Conservation (phyloP, 352 stramenopile species). For the Phytophthora hibernalis region DNA sequence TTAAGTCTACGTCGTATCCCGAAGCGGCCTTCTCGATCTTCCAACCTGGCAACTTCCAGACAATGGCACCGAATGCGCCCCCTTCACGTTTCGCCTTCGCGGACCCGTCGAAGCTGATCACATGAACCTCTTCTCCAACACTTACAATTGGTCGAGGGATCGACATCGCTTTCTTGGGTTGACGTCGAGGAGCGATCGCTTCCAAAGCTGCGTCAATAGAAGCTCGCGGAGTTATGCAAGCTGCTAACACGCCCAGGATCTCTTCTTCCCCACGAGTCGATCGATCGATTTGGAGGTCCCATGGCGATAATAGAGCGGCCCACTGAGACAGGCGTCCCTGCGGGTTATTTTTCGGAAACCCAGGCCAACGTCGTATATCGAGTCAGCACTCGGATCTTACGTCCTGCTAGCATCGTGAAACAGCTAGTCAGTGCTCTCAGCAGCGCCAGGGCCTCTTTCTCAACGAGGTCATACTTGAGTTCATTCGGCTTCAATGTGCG, state of each 20-base stretch:
- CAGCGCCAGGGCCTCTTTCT: no score
- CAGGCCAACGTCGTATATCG: slow-evolving; percentile 7
- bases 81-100: slow-evolving; percentile 2
- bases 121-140: not conserved
- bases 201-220: not conserved
- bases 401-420: slow-evolving; percentile 14
- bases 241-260: not conserved
- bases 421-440: slow-evolving; percentile 7
- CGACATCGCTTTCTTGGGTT: not conserved
- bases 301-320: not conserved
- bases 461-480: slow-evolving; percentile 13
- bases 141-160: not conserved
- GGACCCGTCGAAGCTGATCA: slow-evolving; percentile 17
- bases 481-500: slow-evolving; percentile 26
- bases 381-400: slow-evolving; percentile 5
- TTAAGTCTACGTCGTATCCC: slow-evolving; percentile 1
- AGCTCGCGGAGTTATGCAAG: not conserved
- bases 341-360: slow-evolving; percentile 1
- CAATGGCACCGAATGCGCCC: slow-evolving; percentile 3
- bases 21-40: not conserved
- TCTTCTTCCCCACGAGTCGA: not conserved
- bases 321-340: slow-evolving; percentile 4
- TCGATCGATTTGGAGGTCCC: not conserved
- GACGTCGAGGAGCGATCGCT: not conserved
- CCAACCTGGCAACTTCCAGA: slow-evolving; percentile 17